phyloP scores from a whole-genome alignment of 345 rosid genomes.

The Cardiospermum halicacabum region DNA sequence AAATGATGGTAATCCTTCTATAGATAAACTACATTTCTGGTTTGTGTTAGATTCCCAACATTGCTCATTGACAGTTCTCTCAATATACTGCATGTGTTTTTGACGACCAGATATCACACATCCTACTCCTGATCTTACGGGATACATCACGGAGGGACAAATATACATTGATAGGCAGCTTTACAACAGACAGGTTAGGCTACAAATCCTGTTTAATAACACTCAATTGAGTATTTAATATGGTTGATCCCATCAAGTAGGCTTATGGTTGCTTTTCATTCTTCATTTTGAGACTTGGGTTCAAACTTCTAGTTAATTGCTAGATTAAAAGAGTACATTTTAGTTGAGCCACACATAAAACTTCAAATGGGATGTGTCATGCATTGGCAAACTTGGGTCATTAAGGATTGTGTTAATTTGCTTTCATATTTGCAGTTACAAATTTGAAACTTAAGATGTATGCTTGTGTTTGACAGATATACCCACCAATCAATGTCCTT shows the following conservation, averaged over 20 bases:
- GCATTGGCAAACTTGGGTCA: not conserved
- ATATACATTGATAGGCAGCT: conserved; percentile 87
- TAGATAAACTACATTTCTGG: conserved; percentile 5
- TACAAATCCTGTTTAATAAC: not conserved
- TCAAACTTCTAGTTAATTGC: not conserved
- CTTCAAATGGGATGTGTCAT: not conserved
- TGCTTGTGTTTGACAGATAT: conserved; percentile 54
- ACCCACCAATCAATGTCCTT: conserved; percentile 98
- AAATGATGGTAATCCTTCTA: conserved; percentile 65
- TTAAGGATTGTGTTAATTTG: not conserved
- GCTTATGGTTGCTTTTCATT: not conserved
- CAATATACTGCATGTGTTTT: not conserved
- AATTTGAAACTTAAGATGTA: conserved; percentile 3
- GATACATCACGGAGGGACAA: conserved; percentile 97
- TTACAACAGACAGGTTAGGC: conserved; percentile 69
- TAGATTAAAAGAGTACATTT: not conserved
- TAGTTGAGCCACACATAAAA: not conserved
- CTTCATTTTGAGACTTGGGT: too few species aligned
- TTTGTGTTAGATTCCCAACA: conserved; percentile 2
- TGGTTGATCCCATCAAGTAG: not conserved
- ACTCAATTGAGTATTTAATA: not conserved
- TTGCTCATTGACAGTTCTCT: conserved; percentile 1
- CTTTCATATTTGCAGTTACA: not conserved
- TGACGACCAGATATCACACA: conserved; percentile 78
- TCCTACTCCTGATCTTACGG: conserved; percentile 99